Evolutionary conservation across 768 basidiomycete species (phyloP).

Genomic region (Auricularia auricula-judae): DNA sequence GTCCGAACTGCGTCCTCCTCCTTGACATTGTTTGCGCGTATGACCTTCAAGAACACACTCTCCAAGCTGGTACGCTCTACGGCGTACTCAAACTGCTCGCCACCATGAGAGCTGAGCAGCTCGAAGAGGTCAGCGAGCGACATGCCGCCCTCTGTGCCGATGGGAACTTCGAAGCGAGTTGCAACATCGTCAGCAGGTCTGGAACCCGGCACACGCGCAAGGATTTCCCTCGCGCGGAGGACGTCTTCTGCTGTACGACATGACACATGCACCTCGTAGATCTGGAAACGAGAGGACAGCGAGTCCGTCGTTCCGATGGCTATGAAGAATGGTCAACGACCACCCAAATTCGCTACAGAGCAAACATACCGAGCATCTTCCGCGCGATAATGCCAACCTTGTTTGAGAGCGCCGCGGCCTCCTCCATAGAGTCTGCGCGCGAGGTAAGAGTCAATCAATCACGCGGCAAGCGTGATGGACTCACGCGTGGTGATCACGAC

Average conservation of each 20-base stretch:
- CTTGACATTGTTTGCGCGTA: constrained; percentile 45
- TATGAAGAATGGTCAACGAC: constrained; percentile 15
- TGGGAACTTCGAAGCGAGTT: constrained; percentile 64
- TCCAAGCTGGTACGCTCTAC: constrained; percentile 62
- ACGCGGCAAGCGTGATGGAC: constrained; percentile 14
- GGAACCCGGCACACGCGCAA: constrained; percentile 51
- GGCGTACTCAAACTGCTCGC: constrained; percentile 49
- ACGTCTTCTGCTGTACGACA: constrained; percentile 55
- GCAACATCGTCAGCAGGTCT: constrained; percentile 63
- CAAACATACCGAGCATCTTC: constrained; percentile 46
- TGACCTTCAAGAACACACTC: constrained; percentile 63
- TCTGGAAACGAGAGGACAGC: constrained; percentile 55
- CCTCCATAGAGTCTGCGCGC: constrained; percentile 65
- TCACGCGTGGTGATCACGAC: constrained; percentile 62
- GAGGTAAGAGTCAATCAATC: neutral
- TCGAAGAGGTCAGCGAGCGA: constrained; percentile 52
- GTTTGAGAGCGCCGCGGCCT: constrained; percentile 65
- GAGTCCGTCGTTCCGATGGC: constrained; percentile 58
- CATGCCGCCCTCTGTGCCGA: constrained; percentile 25
- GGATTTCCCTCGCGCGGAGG: constrained; percentile 43
- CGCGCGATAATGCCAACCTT: constrained; percentile 70
- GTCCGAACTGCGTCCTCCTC: constrained; percentile 29
- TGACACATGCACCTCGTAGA: constrained; percentile 68
- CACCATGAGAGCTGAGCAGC: constrained; percentile 37
- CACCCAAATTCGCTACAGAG: neutral